These are phyloP conservation scores for Penicillium vulpinum DNA, from an alignment of 2,329 filamentous ascomycete genomes.

Conservation along the genomic window DNA sequence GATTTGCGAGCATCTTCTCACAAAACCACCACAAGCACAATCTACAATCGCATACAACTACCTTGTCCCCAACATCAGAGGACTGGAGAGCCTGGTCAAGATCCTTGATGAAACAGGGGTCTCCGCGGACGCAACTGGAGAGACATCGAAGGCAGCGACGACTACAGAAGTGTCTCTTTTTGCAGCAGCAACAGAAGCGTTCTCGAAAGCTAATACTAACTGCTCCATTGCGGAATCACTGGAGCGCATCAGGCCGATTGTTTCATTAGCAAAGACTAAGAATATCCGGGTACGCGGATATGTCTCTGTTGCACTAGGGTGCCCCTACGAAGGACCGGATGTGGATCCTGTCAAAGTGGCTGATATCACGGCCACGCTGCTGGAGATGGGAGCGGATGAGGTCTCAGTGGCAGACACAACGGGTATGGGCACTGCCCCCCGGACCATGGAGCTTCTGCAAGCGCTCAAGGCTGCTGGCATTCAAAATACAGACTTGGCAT, in stretches of 20 bases:
- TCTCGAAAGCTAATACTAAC: constrained; percentile 66
- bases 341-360: constrained; percentile 62
- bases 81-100: constrained; percentile 60
- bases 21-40: constrained; percentile 51
- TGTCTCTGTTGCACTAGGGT: constrained; percentile 64
- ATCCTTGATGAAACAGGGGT: constrained; percentile 48
- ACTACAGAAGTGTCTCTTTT: constrained; percentile 63
- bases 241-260: constrained; percentile 59
- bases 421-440: constrained; percentile 65
- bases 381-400: constrained; percentile 67
- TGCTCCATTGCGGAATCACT: constrained; percentile 64
- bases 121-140: constrained; percentile 31
- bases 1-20: constrained; percentile 57
- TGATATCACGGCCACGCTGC: constrained; percentile 58
- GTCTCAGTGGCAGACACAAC: constrained; percentile 67
- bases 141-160: constrained; percentile 33
- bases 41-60: constrained; percentile 64
- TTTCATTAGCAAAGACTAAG: constrained; percentile 56
- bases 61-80: constrained; percentile 64
- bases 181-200: constrained; percentile 64
- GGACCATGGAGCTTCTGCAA: constrained; percentile 59
- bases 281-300: constrained; percentile 63
- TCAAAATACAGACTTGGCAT: constrained; percentile 58
- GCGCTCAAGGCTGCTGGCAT: constrained; percentile 62
- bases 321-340: constrained; percentile 65